phyloP scores from a whole-genome alignment of 306 rosid species.

The Trifolium fragiferum region DNA sequence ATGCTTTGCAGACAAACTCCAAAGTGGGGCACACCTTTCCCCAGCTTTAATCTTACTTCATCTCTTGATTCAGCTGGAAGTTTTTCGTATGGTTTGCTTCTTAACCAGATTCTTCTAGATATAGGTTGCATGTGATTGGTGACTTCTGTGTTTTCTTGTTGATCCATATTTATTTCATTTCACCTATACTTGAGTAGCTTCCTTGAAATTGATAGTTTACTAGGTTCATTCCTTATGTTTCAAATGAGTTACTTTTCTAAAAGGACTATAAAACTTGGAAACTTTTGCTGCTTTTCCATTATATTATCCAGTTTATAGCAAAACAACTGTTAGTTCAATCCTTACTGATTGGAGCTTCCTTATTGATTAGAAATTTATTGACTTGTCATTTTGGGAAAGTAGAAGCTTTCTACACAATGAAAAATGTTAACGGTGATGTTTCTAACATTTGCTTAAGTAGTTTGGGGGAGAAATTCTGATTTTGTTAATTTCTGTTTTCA shows the following conservation, averaged over 20 bases:
- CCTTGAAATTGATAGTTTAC: slow-evolving; percentile 22
- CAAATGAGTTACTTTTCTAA: slow-evolving; percentile 29
- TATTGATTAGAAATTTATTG: slow-evolving; percentile 25
- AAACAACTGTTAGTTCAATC: slow-evolving; percentile 9
- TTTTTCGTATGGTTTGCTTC: slow-evolving; percentile 71
- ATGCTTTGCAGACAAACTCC: slow-evolving; percentile 69
- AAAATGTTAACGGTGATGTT: slow-evolving; percentile 25
- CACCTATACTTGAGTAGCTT: slow-evolving; percentile 13
- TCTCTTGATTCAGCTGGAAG: slow-evolving; percentile 70
- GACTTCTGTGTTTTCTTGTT: slow-evolving; percentile 25
- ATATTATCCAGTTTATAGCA: slow-evolving; percentile 1
- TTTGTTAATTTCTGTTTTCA: slow-evolving; percentile 51
- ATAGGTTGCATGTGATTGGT: slow-evolving; percentile 36
- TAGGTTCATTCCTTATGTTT: slow-evolving; percentile 2
- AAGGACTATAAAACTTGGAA: slow-evolving; percentile 20
- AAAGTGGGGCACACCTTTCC: slow-evolving; percentile 73
- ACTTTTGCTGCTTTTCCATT: slow-evolving; percentile 33
- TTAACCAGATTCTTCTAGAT: slow-evolving; percentile 36
- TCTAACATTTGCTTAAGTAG: slow-evolving; percentile 32
- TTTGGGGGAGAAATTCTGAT: slow-evolving; percentile 30
- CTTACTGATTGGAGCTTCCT: slow-evolving; percentile 28
- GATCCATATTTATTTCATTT: slow-evolving; percentile 13
- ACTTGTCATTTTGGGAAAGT: slow-evolving; percentile 1
- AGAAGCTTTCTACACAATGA: slow-evolving; percentile 31
- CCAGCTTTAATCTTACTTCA: slow-evolving; percentile 55